Base-by-base conservation (phyloP, 2,329 filamentous ascomycete genomes). In the Clarireedia homoeocarpa region DNA sequence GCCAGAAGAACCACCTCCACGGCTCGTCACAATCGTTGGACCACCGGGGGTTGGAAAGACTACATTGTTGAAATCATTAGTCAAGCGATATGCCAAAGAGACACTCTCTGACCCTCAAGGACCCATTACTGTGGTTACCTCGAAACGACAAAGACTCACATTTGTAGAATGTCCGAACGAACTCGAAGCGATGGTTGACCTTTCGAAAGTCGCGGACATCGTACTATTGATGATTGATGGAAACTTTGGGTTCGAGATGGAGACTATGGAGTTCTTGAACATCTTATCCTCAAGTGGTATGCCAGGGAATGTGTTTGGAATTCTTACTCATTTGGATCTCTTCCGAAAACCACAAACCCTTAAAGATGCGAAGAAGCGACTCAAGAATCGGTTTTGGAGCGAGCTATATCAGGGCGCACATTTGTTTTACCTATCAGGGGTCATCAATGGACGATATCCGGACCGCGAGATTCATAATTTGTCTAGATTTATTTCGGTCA, bases 261-360 rank as follows among this genome's bases (percentile, higher is more conserved):
- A 99, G 78, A 99, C 94, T 0, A 99, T 99, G 94, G 94, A 99
- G 73, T 99, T 99, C 60, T 76, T 99, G 68, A 97, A 96, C 65
- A 85, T 96, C 17, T 77, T 99, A 51, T 87, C 89, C n/a, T 84
- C 90, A 2, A 95, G 89, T 30, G 94, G 94, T 71, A 97, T 99
- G 92, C 94, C 95, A 0, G 92, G 94, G 62, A 99, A 99, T 66
- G 91, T 99, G 39, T 97, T 99, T 69, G 94, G 94, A 52, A 91
- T 99, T 56, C 80, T 99, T 46, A 97, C 94, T 15, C 95, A 99
- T 76, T 78, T 99, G 59, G 94, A 99, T 70, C 77, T 99, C 14
- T 99, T 99, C 77, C 83, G 86, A 68, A 97, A 96, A 68, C 92
- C 94, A 56, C 91, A 95, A 66, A 86, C 89, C 0, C 77, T 99